Evolutionary conservation across 352 stramenopile genomes (phyloP).

Genomic region (Pythium chondricola): DNA sequence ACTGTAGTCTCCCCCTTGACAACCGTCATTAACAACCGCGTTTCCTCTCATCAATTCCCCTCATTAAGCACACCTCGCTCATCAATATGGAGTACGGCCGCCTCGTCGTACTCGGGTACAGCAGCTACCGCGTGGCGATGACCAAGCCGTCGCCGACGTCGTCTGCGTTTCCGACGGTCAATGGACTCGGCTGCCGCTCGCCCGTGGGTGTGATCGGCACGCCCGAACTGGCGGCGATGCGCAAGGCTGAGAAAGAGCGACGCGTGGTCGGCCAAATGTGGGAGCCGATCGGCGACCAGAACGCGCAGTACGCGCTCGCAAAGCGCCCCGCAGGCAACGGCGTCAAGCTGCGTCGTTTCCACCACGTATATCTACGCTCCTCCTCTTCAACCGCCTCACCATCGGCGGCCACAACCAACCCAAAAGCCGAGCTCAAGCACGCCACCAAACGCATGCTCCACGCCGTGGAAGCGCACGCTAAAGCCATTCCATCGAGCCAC

Average conservation of each 20-base stretch:
- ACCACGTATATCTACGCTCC: constrained; percentile 58
- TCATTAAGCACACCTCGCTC: no score
- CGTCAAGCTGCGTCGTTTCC: constrained; percentile 43
- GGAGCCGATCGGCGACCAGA: constrained; percentile 70
- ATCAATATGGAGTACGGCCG: constrained; percentile 65
- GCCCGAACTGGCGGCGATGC: not conserved
- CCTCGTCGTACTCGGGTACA: constrained; percentile 81
- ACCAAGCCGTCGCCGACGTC: constrained; percentile 1
- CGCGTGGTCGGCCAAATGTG: constrained; percentile 49
- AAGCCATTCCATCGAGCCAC: not conserved
- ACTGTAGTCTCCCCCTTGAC: no score
- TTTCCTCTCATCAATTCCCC: no score
- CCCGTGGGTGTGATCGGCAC: constrained; percentile 4
- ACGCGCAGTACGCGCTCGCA: constrained; percentile 54
- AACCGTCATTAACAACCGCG: no score
- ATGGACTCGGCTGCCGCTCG: not conserved
- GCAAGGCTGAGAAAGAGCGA: constrained; percentile 11
- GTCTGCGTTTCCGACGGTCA: not conserved
- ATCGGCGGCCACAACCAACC: not conserved
- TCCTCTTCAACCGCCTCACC: no score
- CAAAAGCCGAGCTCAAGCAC: constrained; percentile 33
- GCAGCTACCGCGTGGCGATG: constrained; percentile 70
- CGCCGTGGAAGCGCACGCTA: constrained; percentile 25
- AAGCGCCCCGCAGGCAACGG: constrained; percentile 45
- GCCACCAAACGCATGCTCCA: constrained; percentile 55